Evolutionary conservation across 2,329 filamentous ascomycete genomes (phyloP).

Genomic region (Verticillium isaacii): DNA sequence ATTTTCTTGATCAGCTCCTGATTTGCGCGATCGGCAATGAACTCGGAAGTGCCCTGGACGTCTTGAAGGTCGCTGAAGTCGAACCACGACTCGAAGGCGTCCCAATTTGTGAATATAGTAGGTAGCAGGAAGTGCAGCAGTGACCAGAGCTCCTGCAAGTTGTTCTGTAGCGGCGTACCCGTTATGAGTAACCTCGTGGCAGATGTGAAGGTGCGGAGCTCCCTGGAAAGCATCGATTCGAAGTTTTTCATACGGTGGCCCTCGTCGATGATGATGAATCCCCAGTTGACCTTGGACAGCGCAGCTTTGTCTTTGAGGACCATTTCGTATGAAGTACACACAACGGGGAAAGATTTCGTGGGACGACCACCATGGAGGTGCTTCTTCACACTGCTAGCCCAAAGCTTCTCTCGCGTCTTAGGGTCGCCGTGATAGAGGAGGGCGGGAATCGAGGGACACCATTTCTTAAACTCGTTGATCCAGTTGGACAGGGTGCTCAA

Average conservation of each 20-base stretch:
- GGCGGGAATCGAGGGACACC: constrained; percentile 84
- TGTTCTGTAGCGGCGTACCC: constrained; percentile 92
- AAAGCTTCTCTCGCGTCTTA: constrained; percentile 70
- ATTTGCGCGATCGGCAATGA: constrained; percentile 69
- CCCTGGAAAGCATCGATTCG: constrained; percentile 85
- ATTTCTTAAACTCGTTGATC: constrained; percentile 88
- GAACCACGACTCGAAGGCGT: constrained; percentile 93
- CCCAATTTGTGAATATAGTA: constrained; percentile 87
- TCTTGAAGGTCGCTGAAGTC: constrained; percentile 92
- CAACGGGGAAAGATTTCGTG: constrained; percentile 72
- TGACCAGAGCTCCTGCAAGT: constrained; percentile 91
- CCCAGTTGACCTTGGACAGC: constrained; percentile 83
- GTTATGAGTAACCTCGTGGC: constrained; percentile 90
- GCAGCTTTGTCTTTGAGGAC: constrained; percentile 84
- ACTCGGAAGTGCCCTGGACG: constrained; percentile 70
- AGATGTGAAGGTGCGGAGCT: constrained; percentile 82
- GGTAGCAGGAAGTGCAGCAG: constrained; percentile 89
- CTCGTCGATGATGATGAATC: constrained; percentile 97
- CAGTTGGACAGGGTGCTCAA: constrained; percentile 92
- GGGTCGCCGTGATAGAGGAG: constrained; percentile 88
- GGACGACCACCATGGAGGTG: constrained; percentile 58
- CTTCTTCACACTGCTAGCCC: constrained; percentile 64
- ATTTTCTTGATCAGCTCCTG: constrained; percentile 62
- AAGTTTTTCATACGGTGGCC: constrained; percentile 97
- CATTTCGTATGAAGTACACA: constrained; percentile 95